Conservation (phyloP, 148 eudicot species). For the Rhododendron henanense region DNA sequence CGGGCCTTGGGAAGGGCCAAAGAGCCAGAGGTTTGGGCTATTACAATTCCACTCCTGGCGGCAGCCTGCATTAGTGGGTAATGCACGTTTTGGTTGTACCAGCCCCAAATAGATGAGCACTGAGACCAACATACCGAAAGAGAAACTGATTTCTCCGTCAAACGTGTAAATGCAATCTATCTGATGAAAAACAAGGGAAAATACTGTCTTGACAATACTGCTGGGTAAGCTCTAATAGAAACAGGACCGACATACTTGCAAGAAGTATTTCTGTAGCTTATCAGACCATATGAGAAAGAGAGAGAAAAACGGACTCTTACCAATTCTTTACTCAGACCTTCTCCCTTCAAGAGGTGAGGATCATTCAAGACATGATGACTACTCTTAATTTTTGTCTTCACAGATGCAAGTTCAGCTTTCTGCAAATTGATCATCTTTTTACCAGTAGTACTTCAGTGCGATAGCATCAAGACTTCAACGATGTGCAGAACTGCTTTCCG, state of each 20-base stretch:
- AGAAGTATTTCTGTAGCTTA: not conserved
- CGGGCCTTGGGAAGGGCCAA: not conserved
- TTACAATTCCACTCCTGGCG: not conserved
- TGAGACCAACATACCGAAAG: not conserved
- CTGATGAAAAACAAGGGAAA: too few species aligned
- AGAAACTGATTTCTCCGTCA: not conserved
- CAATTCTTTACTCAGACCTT: slow-evolving; percentile 37
- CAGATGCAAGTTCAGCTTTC: slow-evolving; percentile 78
- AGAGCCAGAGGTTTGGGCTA: not conserved
- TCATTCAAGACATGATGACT: slow-evolving; percentile 95
- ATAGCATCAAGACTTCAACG: not conserved
- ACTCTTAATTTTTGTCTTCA: slow-evolving; percentile 76
- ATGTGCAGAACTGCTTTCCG: not conserved
- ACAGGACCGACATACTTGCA: not conserved
- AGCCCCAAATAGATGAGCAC: not conserved
- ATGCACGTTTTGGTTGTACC: not conserved
- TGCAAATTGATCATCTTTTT: slow-evolving; percentile 22
- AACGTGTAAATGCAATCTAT: not conserved
- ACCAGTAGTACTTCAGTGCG: not conserved
- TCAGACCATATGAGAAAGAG: not conserved
- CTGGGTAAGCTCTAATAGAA: slow-evolving; percentile 5
- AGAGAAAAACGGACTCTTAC: slow-evolving; percentile 28
- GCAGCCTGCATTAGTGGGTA: not conserved
- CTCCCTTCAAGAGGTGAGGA: slow-evolving; percentile 87
- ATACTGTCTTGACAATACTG: not conserved